Conservation (phyloP, 164 flowering plant genomes). For the Saururus chinensis region DNA sequence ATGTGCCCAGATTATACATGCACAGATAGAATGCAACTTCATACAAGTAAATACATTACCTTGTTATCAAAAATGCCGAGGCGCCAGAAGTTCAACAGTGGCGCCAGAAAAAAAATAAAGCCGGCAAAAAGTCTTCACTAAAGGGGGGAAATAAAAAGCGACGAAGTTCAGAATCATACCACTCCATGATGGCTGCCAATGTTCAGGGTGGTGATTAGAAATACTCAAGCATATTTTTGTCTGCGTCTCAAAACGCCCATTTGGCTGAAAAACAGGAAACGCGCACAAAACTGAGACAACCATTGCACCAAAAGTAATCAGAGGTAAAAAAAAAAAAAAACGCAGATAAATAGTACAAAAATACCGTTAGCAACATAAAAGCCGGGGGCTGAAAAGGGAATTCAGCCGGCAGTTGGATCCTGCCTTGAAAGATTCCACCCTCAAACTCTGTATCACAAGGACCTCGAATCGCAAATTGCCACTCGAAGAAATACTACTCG, state of each 20-base stretch:
- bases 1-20: no score
- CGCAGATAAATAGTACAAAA: not conserved
- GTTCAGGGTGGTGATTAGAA: conserved; percentile 97
- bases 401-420: conserved; percentile 87
- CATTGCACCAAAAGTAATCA: not conserved
- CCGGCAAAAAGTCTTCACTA: no score
- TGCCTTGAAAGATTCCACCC: conserved; percentile 95
- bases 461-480: conserved; percentile 96
- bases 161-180: conserved; percentile 31
- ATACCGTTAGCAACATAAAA: conserved; percentile 86
- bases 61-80: no score
- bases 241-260: conserved; percentile 95
- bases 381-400: conserved; percentile 96
- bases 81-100: no score
- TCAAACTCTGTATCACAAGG: conserved; percentile 85
- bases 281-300: not conserved
- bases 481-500: conserved; percentile 98
- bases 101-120: no score
- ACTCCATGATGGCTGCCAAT: conserved; percentile 99
- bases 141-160: no score
- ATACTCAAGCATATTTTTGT: conserved; percentile 95
- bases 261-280: conserved; percentile 47
- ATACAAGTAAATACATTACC: no score
- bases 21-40: no score
- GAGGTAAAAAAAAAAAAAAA: no score